A percentile compares a stretch with the other conserved stretches of the same genome.
Evolutionary conservation across 2,329 filamentous ascomycete species (phyloP).

Genomic region (Dactylellina leptospora): DNA sequence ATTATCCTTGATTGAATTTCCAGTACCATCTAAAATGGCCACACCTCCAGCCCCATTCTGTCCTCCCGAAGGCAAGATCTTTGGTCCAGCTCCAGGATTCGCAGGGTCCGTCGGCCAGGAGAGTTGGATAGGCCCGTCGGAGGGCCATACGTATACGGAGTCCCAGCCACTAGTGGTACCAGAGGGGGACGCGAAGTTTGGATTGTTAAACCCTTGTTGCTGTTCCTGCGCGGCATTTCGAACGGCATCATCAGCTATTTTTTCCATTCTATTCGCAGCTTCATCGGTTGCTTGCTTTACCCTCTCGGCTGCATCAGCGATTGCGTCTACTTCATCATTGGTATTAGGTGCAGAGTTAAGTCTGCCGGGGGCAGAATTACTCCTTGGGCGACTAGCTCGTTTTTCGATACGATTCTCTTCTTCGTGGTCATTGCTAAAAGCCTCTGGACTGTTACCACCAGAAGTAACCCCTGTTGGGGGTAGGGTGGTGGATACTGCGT

Average conservation of each 20-base stretch:
- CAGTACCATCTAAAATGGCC: background rate
- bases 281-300: constrained; percentile 25
- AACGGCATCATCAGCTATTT: constrained; percentile 15
- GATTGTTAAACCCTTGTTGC: constrained; percentile 18
- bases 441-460: background rate
- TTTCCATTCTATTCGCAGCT: constrained; percentile 15
- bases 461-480: background rate
- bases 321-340: constrained; percentile 23
- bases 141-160: constrained; percentile 23
- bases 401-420: constrained; percentile 6
- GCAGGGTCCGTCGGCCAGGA: constrained; percentile 10
- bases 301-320: constrained; percentile 12
- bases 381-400: constrained; percentile 8
- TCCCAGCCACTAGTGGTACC: background rate
- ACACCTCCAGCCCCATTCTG: no score
- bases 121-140: constrained; percentile 2
- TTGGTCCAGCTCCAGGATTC: background rate
- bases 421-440: background rate
- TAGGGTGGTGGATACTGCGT: background rate
- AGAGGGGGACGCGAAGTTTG: constrained; percentile 12
- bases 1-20: background rate
- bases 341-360: constrained; percentile 7
- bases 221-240: constrained; percentile 25
- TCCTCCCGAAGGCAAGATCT: no score
- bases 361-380: constrained; percentile 20